phyloP scores from a whole-genome alignment of 768 basidiomycete genomes.

The Boletus rubescentipes region DNA sequence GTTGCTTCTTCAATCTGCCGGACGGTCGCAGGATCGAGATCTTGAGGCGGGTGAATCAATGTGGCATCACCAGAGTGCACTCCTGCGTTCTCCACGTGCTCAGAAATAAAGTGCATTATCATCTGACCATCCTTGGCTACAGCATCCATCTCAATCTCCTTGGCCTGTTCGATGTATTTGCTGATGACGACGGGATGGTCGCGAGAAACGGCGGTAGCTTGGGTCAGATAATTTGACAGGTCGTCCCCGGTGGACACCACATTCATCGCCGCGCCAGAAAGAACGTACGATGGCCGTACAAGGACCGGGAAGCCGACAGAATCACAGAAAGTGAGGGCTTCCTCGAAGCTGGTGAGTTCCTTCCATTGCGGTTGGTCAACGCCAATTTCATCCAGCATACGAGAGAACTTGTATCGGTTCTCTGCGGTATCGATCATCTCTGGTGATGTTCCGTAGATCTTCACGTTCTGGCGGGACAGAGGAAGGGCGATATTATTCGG shows the following conservation, averaged over 20 bases:
- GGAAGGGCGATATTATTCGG: constrained; percentile 98
- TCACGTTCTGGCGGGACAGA: constrained; percentile 95
- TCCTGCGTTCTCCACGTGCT: constrained; percentile 98
- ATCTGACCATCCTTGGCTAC: constrained; percentile 96
- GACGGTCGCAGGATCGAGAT: constrained; percentile 95
- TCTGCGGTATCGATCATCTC: constrained; percentile 99
- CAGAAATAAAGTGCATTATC: constrained; percentile 99
- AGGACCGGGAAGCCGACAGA: constrained; percentile 95
- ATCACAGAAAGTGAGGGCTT: constrained; percentile 86
- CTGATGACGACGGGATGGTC: constrained; percentile 98
- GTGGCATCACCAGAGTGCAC: constrained; percentile 99
- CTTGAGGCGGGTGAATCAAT: constrained; percentile 96
- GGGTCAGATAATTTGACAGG: constrained; percentile 86
- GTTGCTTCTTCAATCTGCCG: constrained; percentile 96
- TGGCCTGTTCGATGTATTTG: constrained; percentile 99
- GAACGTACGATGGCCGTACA: constrained; percentile 95
- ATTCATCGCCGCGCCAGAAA: constrained; percentile 99
- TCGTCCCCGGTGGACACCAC: constrained; percentile 94
- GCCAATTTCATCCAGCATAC: constrained; percentile 94
- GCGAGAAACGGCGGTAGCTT: constrained; percentile 93
- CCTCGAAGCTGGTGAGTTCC: constrained; percentile 88
- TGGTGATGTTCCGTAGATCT: constrained; percentile 97
- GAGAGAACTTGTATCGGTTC: constrained; percentile 99
- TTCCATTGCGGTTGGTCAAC: constrained; percentile 99
- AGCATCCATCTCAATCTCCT: constrained; percentile 99